Evolutionary conservation across 306 rosid species (phyloP), one percentile per base, ranked within the genome.

Genomic region (Luffa aegyptiaca): DNA sequence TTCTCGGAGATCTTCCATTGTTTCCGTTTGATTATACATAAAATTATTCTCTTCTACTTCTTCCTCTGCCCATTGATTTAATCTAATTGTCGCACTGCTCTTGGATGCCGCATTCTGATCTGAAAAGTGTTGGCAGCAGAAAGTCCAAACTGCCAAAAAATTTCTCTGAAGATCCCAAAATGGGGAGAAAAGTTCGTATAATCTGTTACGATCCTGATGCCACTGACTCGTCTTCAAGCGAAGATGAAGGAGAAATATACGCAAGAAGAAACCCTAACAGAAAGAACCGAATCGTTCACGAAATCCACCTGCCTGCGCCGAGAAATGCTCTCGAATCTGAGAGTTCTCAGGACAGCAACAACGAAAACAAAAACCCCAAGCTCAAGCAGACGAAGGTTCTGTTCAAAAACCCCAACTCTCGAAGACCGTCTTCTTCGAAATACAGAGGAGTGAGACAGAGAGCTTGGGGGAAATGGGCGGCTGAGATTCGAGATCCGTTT

Each of bases 401-500:
- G 58, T 57, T 86, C 3, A 80, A 83, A 80, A 57, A 77, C n/a
- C 37, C 83, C 0, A 13, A 80, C 45, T 41, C 53, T 0, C 81
- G 63, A 36, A 88, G 77, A 12, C 83, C 80, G 10, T 53, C 91
- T 0, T 76, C 86, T 39, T 84, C 91, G 0, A 88, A 86, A 16
- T 90, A 72, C 78, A 87, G 89, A 84, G 99, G 99, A 0, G 97
- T 95, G 52, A 75, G 99, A 21, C 89, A 86, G 80, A 85, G 99
- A 69, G 85, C 91, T 58, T 95, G 97, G 90, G 99, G 99, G 0
- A 93, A 89, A 81, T 95, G 97, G 97, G 97, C 97, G 0, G 97
- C 99, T 1, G 99, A 95, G 80, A 95, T 95, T 79, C 97, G 99
- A 1, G 92, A 93, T 69, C 99, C 99, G 0, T 86, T 90, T 26